phyloP scores from a whole-genome alignment of 192 early-diverging fungal species.

The Backusella tuberculispora region DNA sequence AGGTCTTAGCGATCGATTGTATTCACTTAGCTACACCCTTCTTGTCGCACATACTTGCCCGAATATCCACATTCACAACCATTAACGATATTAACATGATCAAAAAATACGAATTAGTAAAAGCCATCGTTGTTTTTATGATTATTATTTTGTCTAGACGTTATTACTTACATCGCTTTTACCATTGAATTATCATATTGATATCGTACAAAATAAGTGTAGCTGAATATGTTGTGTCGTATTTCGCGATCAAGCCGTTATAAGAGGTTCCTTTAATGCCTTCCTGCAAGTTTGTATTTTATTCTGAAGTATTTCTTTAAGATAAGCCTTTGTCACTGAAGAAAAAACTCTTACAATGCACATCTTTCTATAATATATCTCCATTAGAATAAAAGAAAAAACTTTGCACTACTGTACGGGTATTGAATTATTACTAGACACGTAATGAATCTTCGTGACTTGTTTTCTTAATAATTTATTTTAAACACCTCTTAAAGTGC shows the following conservation, averaged over 20 bases:
- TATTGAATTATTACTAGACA: no score
- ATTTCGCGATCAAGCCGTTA: background rate
- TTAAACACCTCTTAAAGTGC: no score
- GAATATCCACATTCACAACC: background rate
- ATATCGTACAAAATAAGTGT: background rate
- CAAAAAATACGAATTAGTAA: background rate
- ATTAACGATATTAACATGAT: background rate
- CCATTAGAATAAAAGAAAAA: no score
- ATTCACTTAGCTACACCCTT: background rate
- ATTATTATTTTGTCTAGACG: background rate
- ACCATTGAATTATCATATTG: background rate
- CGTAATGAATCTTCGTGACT: no score
- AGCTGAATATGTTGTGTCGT: background rate
- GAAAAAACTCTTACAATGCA: background rate
- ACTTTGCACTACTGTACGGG: no score
- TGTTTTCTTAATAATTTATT: no score
- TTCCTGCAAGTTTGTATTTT: background rate
- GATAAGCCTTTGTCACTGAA: background rate
- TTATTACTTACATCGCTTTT: background rate
- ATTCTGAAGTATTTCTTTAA: background rate
- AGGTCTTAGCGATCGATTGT: background rate
- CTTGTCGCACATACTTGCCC: background rate
- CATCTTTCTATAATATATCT: no score
- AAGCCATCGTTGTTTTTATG: background rate
- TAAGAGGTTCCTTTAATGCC: background rate